Base-by-base conservation (phyloP, 345 rosid species). In the Microcos paniculata region DNA sequence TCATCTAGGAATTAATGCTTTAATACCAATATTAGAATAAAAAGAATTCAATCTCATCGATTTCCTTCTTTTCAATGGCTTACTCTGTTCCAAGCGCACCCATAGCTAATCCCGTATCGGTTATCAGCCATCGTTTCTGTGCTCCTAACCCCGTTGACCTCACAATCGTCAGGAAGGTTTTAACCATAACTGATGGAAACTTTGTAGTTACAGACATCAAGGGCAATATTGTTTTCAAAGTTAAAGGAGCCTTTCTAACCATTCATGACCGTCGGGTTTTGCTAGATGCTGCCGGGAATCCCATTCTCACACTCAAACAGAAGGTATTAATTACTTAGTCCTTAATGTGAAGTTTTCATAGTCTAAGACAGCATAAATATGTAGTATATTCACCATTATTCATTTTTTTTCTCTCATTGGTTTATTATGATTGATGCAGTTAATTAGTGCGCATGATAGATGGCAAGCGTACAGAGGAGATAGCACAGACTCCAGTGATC, bases 401-500 rank as follows among this genome's bases (percentile, higher is more conserved):
- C n/a, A n/a, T n/a, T n/a, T n/a, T 2, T 3, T 11, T 10, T 3
- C 11, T 2, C 1, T n/a, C 0, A 46, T 53, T 19, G 18, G 9
- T 30, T 69, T 18, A 14, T 16, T 11, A 4, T 42, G 9, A 35
- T 35, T 35, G 56, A 6, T 78, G 82, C 59, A 86, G 88, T 48
- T 65, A 51, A 70, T 80, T 76, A 84, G 79, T 31, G 77, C 82
- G 30, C 91, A 90, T 61, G 82, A 79, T 6, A 86, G 87, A 70
- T 88, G 91, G 88, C 82, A 70, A 64, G 90, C 63, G 2, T 88
- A 79, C 65, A 74, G 87, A 42, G 93, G 91, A 68, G 80, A 75
- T 1, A 88, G 87, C 80, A 83, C 83, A 6, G 78, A 84, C 9
- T 46, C 71, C 0, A 78, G 72, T 23, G 84, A 87, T 74, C 69